Conservation (phyloP, 495 filamentous ascomycete genomes). For the Aspergillus mulundensis region DNA sequence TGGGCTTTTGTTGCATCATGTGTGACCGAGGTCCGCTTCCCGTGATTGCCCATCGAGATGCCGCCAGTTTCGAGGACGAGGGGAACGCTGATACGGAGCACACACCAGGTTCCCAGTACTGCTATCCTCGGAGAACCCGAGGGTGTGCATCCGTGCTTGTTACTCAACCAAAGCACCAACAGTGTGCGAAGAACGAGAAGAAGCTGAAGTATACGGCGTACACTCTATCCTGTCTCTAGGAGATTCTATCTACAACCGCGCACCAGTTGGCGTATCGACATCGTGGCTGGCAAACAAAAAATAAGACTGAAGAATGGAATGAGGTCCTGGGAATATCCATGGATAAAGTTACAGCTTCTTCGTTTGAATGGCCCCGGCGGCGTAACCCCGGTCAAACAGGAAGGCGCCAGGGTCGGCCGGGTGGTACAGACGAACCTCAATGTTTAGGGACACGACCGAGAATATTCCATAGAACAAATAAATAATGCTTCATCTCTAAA, state of each 20-base stretch:
- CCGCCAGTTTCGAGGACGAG: slow-evolving; percentile 12
- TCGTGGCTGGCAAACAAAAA: neutral
- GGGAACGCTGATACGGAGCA: slow-evolving; percentile 1
- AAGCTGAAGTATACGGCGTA: neutral
- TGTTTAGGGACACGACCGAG: neutral
- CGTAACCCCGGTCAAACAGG: neutral
- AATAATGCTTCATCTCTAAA: neutral
- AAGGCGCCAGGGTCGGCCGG: neutral
- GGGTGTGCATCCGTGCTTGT: neutral
- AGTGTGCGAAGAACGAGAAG: neutral
- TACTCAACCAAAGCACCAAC: neutral
- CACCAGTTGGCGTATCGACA: neutral
- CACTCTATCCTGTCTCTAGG: neutral
- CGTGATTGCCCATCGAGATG: slow-evolving; percentile 6
- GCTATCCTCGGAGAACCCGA: neutral
- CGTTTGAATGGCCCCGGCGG: neutral
- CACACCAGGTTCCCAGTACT: neutral
- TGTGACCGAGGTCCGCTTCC: slow-evolving; percentile 26
- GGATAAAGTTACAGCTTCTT: neutral
- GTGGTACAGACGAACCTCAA: neutral
- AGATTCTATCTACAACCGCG: neutral
- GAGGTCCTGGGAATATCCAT: neutral
- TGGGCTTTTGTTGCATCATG: slow-evolving; percentile 17
- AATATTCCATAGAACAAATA: neutral
- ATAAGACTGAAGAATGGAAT: too few species aligned